A percentile compares a stretch with the other conserved stretches of the same genome.
These are phyloP conservation scores for Xerocomus amazonicus DNA, from an alignment of 1,284 basidiomycete genomes.

Conservation along the genomic window DNA sequence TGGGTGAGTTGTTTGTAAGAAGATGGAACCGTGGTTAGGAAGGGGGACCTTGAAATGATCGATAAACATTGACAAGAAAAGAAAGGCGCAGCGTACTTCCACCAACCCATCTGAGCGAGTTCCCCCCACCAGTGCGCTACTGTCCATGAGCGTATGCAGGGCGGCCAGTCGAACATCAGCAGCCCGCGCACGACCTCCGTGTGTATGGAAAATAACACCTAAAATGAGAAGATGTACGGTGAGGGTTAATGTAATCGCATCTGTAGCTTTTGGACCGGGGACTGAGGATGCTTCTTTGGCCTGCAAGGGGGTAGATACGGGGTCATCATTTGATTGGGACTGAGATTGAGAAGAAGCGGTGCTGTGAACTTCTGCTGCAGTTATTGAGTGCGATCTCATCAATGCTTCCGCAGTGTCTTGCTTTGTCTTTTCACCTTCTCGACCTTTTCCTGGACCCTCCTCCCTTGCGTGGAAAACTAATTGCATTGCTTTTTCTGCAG, in stretches of 20 bases:
- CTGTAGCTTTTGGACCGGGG: constrained; percentile 21
- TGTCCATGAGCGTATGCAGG: constrained; percentile 61
- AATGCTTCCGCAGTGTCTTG: constrained; percentile 12
- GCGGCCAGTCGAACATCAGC: constrained; percentile 48
- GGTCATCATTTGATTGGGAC: constrained; percentile 18
- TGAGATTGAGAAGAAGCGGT: constrained; percentile 28
- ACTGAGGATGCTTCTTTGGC: background rate
- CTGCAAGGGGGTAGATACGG: constrained; percentile 1
- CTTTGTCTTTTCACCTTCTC: constrained; percentile 15
- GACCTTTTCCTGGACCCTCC: constrained; percentile 1
- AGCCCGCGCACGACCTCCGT: constrained; percentile 45
- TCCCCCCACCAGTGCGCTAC: constrained; percentile 45
- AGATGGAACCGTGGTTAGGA: constrained; percentile 41
- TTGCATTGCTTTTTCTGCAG: constrained; percentile 45
- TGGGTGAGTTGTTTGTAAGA: constrained; percentile 63
- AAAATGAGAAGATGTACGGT: constrained; percentile 53
- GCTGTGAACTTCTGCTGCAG: constrained; percentile 27
- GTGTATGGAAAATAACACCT: constrained; percentile 55
- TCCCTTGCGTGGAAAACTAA: constrained; percentile 32
- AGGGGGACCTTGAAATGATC: constrained; percentile 33
- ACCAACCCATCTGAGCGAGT: constrained; percentile 46
- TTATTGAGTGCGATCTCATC: constrained; percentile 32
- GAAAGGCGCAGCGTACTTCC: constrained; percentile 36
- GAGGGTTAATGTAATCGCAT: constrained; percentile 42
- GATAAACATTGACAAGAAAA: constrained; percentile 6